Evolutionary conservation across 306 rosid genomes (phyloP), one percentile per base, ranked within the genome.

Genomic region (Erythrophleum fordii): DNA sequence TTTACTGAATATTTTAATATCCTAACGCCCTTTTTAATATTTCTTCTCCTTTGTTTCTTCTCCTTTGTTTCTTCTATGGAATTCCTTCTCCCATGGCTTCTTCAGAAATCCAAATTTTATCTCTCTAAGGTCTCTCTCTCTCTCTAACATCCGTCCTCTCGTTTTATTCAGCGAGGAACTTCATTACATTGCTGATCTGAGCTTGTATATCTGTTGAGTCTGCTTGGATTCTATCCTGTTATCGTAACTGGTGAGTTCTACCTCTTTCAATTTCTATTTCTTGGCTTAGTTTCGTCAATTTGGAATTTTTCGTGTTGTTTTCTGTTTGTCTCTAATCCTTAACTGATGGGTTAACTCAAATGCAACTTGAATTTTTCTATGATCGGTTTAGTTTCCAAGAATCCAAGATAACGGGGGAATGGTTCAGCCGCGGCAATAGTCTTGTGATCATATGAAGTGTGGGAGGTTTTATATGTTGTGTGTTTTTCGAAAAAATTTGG

Each of bases 121-220:
- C 88, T 83, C 90, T 86, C 86, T 76, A 72, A 48, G 51, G 18
- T 10, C 48, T 81, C 72, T 74, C 89, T 78, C 78, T 73, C 85
- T 79, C 65, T 64, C 20, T 26, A 77, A 41, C 35, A 66, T 67
- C 73, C 41, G n/a, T 17, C 28, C 67, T 39, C 68, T 78, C 77
- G 69, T 69, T 71, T 84, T 85, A 55, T 82, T 75, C 75, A 72
- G 53, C 53, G 23, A 23, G 73, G 79, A 77, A 83, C 44, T 59
- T 83, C 84, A 69, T 69, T 61, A 8, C 96, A 91, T 89, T 89
- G 87, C 81, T 78, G 95, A 91, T 87, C 82, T 79, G 73, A 77
- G 75, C 42, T 44, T 31, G 49, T 11, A 4, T 77, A n/a, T 69
- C 58, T 22, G 5, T 72, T 83, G 37, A 69, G 73, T 70, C 69